These are phyloP conservation scores for Cladosporium sphaerospermum DNA, from an alignment of 2,329 filamentous ascomycete genomes.

Conservation along the genomic window DNA sequence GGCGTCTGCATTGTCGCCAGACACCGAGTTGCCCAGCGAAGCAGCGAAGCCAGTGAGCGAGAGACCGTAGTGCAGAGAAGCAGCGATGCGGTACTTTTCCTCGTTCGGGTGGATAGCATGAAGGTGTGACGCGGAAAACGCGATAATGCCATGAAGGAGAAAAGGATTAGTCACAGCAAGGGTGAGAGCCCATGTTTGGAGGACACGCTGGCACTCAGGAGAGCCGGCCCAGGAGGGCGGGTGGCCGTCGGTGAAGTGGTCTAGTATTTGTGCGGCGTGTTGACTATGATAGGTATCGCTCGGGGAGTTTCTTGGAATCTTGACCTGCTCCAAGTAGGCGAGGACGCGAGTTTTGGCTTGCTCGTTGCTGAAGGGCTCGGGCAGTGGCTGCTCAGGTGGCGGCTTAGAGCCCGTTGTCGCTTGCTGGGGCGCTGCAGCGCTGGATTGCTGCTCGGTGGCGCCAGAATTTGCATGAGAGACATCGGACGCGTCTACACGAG, in stretches of 20 bases:
- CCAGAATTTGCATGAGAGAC: too few species aligned
- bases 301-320: neutral
- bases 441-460: too few species aligned
- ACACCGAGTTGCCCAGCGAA: constrained; percentile 10
- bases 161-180: constrained; percentile 74
- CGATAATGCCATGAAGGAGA: constrained; percentile 85
- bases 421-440: too few species aligned
- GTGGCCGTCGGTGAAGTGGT: constrained; percentile 15
- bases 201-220: constrained; percentile 11
- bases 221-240: constrained; percentile 13
- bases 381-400: neutral
- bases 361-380: constrained; percentile 5
- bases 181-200: constrained; percentile 44
- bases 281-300: constrained; percentile 7
- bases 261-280: constrained; percentile 14
- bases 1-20: constrained; percentile 13
- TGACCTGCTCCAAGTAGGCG: constrained; percentile 7
- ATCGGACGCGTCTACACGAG: constrained; percentile 10
- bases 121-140: constrained; percentile 84
- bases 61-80: constrained; percentile 14
- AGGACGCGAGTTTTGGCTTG: constrained; percentile 7
- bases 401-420: neutral
- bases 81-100: constrained; percentile 15
- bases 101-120: constrained; percentile 69
- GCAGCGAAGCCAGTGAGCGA: constrained; percentile 15